Evolutionary conservation across 768 basidiomycete species (phyloP), one percentile per base, ranked within the genome.

Genomic region (Termitomyces sp.): DNA sequence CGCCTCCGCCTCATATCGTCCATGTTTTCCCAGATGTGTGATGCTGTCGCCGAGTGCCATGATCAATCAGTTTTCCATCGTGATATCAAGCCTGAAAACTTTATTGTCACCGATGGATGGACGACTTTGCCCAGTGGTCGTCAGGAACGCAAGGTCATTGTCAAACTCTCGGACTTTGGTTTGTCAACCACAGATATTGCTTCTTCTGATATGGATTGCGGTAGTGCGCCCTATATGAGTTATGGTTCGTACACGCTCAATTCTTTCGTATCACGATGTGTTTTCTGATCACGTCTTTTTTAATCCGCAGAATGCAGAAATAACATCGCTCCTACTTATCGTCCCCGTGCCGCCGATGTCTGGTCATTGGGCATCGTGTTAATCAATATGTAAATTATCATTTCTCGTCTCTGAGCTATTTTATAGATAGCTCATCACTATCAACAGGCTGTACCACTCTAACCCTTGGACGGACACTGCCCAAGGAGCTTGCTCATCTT

Each of bases 1-100:
- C 89, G 96, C 57, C 84, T 99, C 30, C 89, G 91, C 16, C 85
- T 99, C 64, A 94, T 99, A 67, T 87, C 95, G 3, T 89, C 91
- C 69, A 99, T 99, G 96, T 98, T 99, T 73, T 79, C 85, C 20
- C 97, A 98, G 75, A 99, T 99, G 96, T 98, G 96, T 69, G 93
- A 95, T 62, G 95, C 96, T 44, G 95, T 99, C 13, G 92, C 93
- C 3, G 86, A 89, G 6, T 98, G 96, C 74, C 96, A 99, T 69
- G 87, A 87, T 18, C 86, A 88, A 60, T 88, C 88, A 37, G 91
- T 99, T 60, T 93, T 88, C 69, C 96, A 99, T 70, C 86, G 96
- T 60, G 96, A 99, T 73, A 98, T 99, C 82, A 99, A 99, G 77
- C 96, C 96, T 0, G 96, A 98, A 78, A 98, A 98, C 76, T 95